These are phyloP conservation scores for Lipomyces spencermartinsiae DNA, from an alignment of 805 yeast species.

Conservation along the genomic window DNA sequence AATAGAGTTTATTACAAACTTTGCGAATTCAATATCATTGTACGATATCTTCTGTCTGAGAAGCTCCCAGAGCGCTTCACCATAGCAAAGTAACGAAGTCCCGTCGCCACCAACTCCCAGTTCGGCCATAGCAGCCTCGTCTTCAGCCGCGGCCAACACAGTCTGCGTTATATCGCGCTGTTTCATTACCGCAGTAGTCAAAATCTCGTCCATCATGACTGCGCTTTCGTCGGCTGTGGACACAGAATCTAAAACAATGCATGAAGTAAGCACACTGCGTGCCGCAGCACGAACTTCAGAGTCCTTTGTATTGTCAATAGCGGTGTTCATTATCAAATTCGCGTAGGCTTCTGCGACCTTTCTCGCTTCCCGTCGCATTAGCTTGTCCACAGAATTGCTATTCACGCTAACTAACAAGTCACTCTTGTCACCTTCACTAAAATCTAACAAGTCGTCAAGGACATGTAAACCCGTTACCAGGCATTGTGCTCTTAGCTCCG, in stretches of 20 bases:
- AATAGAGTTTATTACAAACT: conserved; percentile 32
- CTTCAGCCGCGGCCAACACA: conserved; percentile 19
- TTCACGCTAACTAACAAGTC: neutral
- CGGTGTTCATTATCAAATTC: conserved; percentile 43
- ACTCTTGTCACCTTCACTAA: conserved; percentile 4
- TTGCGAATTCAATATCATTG: conserved; percentile 32
- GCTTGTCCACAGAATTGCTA: conserved; percentile 29
- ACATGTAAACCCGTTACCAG: conserved; percentile 18
- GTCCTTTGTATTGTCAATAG: conserved; percentile 15
- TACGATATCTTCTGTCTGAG: conserved; percentile 37
- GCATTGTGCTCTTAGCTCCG: neutral
- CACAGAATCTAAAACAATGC: conserved; percentile 21
- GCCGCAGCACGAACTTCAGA: conserved; percentile 9
- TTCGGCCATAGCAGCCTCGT: conserved; percentile 42
- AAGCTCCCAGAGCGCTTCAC: conserved; percentile 30
- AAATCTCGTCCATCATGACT: conserved; percentile 17
- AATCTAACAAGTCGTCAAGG: conserved; percentile 14
- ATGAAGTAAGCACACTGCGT: conserved; percentile 14
- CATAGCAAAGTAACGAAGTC: conserved; percentile 19
- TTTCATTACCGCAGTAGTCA: conserved; percentile 19
- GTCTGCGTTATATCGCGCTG: conserved; percentile 26
- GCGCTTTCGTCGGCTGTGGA: conserved; percentile 30
- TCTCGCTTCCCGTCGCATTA: conserved; percentile 51
- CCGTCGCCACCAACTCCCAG: conserved; percentile 19
- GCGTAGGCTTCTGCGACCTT: conserved; percentile 55